A percentile compares a stretch with the other conserved stretches of the same genome.
phyloP scores from a whole-genome alignment of 2,329 filamentous ascomycete genomes.

The Furcasterigmium furcatum region DNA sequence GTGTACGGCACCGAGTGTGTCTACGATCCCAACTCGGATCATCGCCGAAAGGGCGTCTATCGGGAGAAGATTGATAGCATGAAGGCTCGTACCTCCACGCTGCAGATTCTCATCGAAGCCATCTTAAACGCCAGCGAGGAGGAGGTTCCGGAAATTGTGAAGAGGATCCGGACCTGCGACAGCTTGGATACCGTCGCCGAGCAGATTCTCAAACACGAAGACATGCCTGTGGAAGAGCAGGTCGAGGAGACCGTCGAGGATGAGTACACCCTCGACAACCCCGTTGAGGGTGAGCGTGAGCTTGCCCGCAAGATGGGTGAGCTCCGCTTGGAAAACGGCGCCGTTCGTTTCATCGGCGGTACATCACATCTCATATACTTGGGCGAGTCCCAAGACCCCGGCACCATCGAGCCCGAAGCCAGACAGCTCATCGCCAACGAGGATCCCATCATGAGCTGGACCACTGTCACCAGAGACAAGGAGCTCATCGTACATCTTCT shows the following conservation, averaged over 20 bases:
- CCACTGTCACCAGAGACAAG: slow-evolving; percentile 75
- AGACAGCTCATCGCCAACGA: slow-evolving; percentile 50
- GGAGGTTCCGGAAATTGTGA: slow-evolving; percentile 77
- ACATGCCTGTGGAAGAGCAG: slow-evolving; percentile 23
- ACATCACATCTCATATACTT: slow-evolving; percentile 91
- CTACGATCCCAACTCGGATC: slow-evolving; percentile 95
- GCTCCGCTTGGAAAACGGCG: slow-evolving; percentile 80
- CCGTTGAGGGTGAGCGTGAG: slow-evolving; percentile 66
- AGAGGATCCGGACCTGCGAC: slow-evolving; percentile 83
- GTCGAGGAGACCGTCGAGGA: slow-evolving; percentile 22
- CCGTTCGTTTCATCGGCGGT: slow-evolving; percentile 86
- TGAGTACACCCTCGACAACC: slow-evolving; percentile 35
- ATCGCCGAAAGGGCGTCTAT: slow-evolving; percentile 94
- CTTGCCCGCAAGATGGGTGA: slow-evolving; percentile 92
- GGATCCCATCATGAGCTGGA: slow-evolving; percentile 82
- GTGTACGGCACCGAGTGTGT: slow-evolving; percentile 89
- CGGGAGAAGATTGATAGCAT: slow-evolving; percentile 87
- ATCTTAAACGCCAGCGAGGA: slow-evolving; percentile 90
- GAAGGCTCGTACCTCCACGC: slow-evolving; percentile 81
- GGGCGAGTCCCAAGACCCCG: slow-evolving; percentile 41
- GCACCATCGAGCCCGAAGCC: slow-evolving; percentile 35
- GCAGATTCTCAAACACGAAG: slow-evolving; percentile 44
- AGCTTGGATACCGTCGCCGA: slow-evolving; percentile 55
- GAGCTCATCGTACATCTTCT: slow-evolving; percentile 81
- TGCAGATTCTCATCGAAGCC: slow-evolving; percentile 90